Conservation (phyloP, 208 protist genomes). For the Trichomonas tenax region DNA sequence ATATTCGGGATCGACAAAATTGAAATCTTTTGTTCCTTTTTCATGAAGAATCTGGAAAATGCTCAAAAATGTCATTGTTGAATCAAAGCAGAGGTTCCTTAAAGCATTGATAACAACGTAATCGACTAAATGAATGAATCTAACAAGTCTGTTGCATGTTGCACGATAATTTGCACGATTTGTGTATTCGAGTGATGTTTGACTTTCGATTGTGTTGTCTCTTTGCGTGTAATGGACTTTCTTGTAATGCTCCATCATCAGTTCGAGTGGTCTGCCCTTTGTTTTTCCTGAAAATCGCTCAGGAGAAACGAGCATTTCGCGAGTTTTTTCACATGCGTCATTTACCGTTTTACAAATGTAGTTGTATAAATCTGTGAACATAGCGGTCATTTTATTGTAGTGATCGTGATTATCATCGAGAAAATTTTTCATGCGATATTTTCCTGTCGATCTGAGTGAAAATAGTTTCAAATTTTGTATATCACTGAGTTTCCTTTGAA, state of each 20-base stretch:
- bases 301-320: not conserved
- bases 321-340: not conserved
- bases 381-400: not conserved
- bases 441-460: not conserved
- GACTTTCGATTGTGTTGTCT: not conserved
- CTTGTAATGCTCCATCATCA: not conserved
- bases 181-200: not conserved
- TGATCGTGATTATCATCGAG: not conserved
- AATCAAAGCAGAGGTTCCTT: not conserved
- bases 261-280: not conserved
- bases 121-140: not conserved
- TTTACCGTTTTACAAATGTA: not conserved
- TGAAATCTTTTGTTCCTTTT: not conserved
- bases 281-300: not conserved
- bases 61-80: not conserved
- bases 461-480: not conserved
- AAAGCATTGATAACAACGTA: not conserved
- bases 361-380: not conserved
- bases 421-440: not conserved
- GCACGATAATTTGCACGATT: not conserved
- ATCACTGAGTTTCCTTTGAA: not conserved
- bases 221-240: not conserved
- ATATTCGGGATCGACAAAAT: not conserved
- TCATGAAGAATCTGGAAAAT: not conserved
- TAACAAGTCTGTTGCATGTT: not conserved